These are phyloP conservation scores for Umbelopsis ramanniana DNA, from an alignment of 192 early-diverging fungal species.

Conservation along the genomic window DNA sequence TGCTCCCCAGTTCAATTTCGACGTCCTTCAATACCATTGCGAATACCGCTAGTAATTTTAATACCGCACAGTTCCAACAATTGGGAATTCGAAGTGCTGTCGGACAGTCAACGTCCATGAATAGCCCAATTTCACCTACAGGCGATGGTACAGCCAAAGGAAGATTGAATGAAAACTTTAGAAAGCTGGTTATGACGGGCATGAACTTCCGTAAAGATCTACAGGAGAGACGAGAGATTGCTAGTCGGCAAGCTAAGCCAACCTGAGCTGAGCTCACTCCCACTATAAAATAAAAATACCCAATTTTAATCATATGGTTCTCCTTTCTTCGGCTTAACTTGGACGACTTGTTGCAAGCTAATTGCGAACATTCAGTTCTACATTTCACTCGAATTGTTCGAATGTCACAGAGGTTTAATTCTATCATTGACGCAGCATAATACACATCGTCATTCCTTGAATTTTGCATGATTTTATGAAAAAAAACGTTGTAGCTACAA, in stretches of 20 bases:
- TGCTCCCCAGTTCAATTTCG: constrained; percentile 25
- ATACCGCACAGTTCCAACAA: constrained; percentile 6
- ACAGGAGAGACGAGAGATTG: constrained; percentile 38
- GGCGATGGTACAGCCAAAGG: constrained; percentile 12
- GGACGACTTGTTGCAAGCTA: not conserved
- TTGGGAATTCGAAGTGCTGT: not conserved
- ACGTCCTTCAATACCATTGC: constrained; percentile 37
- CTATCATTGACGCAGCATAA: too few species aligned
- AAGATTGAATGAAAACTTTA: constrained; percentile 45
- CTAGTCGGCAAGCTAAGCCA: not conserved
- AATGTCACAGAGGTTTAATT: not conserved
- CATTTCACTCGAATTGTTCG: not conserved
- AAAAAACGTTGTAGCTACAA: too few species aligned
- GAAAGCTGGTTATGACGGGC: constrained; percentile 45
- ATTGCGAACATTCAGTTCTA: not conserved
- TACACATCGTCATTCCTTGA: too few species aligned
- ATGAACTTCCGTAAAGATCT: constrained; percentile 45
- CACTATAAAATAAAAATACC: not conserved
- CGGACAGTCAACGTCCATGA: constrained; percentile 9
- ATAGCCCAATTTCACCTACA: constrained; percentile 19
- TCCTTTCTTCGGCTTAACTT: not conserved
- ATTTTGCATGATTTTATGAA: too few species aligned
- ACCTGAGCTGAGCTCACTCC: not conserved
- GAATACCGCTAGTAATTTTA: constrained; percentile 26
- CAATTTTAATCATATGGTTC: not conserved